Evolutionary conservation across 2,329 filamentous ascomycete genomes (phyloP), one percentile per base, ranked within the genome.

Genomic region (Alternaria brassicae): DNA sequence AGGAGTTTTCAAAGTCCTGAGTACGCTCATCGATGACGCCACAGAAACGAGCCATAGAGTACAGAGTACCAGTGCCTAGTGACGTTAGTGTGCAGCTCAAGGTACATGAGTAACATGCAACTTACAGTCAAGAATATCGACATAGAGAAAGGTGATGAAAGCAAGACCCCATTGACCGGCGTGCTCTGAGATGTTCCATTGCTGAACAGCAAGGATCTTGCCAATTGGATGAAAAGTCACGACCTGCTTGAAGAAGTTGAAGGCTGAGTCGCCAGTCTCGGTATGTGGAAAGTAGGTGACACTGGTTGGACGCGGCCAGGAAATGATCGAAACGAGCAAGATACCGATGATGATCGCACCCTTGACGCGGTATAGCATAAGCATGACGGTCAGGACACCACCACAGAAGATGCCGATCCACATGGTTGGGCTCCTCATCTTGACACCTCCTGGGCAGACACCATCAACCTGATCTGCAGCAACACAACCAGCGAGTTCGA

Each of bases 361-460:
- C 80, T 94, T 94, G 77, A 96, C 87, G 19, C 91, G 88, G 77
- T 92, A 96, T 82, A 93, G 86, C 88, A 94, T 91, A 53, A 96
- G 81, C 65, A 95, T 80, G 30, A 89, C 89, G 1, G 92, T 96
- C 48, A 96, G 80, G 63, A 96, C 84, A 60, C 92, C 91, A 41
- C 92, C 91, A 67, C 90, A 91, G 82, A 96, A 95, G 69, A 96
- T 93, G 36, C 92, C 92, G 51, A 96, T 84, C 92, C 92, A 96
- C 86, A 96, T 87, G 23, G 89, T 87, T 1, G 92, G 91, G 71
- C 85, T 91, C 61, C 91, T 87, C 91, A 96, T 94, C 83, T 93
- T 93, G 54, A 85, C 81, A 19, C 81, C 81, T 49, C 81, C 80
- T 0, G 86, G 85, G 74, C 91, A 95, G 6, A 86, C 70, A 9